phyloP scores from a whole-genome alignment of 1,139 yeast genomes.

The Candida glucosophila region DNA sequence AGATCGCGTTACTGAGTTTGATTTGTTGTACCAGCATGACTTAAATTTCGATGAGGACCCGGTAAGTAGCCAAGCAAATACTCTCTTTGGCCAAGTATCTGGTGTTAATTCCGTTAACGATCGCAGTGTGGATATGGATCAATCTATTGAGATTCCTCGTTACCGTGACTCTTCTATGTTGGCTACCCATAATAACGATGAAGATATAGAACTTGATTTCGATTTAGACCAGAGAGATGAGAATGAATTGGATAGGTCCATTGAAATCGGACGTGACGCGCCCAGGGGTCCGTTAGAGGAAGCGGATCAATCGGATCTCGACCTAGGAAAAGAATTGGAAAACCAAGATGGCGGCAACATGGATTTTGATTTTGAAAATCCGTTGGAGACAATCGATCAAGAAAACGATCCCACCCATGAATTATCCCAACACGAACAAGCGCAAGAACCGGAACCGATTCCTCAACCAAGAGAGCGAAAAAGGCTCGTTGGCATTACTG shows the following conservation, averaged over 20 bases:
- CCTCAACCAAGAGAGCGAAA: conserved; percentile 3
- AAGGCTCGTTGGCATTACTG: conserved; percentile 25
- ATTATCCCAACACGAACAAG: conserved; percentile 6
- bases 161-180: conserved; percentile 22
- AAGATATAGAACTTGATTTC: conserved; percentile 45
- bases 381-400: conserved; percentile 21
- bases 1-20: conserved; percentile 75
- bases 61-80: conserved; percentile 1
- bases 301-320: conserved; percentile 23
- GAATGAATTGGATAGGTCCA: conserved; percentile 22
- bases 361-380: conserved; percentile 21
- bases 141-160: conserved; percentile 56
- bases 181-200: conserved; percentile 13
- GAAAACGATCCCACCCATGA: conserved; percentile 9
- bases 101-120: conserved; percentile 7
- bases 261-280: conserved; percentile 43
- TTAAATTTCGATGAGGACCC: conserved; percentile 47
- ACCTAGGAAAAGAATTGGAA: conserved; percentile 4
- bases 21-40: conserved; percentile 59
- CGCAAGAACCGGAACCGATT: conserved; percentile 10
- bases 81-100: conserved; percentile 8
- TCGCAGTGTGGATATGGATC: conserved; percentile 20
- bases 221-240: conserved; percentile 39
- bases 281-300: conserved; percentile 8
- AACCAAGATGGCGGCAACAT: conserved; percentile 9